phyloP scores from a whole-genome alignment of 1,139 yeast genomes.

The Taphrina communis region DNA sequence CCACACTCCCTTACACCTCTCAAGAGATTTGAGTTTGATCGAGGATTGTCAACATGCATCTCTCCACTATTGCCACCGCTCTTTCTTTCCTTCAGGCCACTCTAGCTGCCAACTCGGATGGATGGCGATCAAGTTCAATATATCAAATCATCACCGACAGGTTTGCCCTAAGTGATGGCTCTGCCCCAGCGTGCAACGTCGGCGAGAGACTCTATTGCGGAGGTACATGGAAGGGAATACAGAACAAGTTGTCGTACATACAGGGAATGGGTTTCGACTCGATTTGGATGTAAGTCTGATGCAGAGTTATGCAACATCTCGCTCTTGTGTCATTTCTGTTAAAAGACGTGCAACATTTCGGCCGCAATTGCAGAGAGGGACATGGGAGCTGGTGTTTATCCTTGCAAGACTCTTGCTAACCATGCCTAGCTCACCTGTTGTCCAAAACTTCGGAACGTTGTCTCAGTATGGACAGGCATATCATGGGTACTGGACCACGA shows the following conservation, averaged over 20 bases:
- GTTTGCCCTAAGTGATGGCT: conserved; percentile 42
- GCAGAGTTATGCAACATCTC: background rate
- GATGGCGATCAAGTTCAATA: conserved; percentile 44
- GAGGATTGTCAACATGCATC: conserved; percentile 9
- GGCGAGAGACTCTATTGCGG: conserved; percentile 42
- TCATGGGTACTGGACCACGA: conserved; percentile 44
- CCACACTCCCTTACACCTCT: background rate
- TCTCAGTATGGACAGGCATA: conserved; percentile 42
- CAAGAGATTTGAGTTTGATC: background rate
- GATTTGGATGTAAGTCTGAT: conserved; percentile 43
- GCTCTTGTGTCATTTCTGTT: too few species aligned
- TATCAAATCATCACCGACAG: conserved; percentile 45
- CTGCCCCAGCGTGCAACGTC: conserved; percentile 39
- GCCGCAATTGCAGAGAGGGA: too few species aligned
- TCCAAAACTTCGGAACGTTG: conserved; percentile 37
- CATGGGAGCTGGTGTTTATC: too few species aligned
- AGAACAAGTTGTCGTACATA: conserved; percentile 41
- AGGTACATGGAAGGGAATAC: conserved; percentile 44
- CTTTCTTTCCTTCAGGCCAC: conserved; percentile 6
- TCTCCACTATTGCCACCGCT: conserved; percentile 1
- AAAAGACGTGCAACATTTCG: too few species aligned
- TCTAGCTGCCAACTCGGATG: conserved; percentile 28
- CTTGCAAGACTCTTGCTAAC: background rate
- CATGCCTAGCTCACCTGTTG: conserved; percentile 40
- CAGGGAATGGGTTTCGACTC: conserved; percentile 44